Base-by-base conservation (phyloP, 2,329 filamentous ascomycete genomes). In the Aspergillus sergii region DNA sequence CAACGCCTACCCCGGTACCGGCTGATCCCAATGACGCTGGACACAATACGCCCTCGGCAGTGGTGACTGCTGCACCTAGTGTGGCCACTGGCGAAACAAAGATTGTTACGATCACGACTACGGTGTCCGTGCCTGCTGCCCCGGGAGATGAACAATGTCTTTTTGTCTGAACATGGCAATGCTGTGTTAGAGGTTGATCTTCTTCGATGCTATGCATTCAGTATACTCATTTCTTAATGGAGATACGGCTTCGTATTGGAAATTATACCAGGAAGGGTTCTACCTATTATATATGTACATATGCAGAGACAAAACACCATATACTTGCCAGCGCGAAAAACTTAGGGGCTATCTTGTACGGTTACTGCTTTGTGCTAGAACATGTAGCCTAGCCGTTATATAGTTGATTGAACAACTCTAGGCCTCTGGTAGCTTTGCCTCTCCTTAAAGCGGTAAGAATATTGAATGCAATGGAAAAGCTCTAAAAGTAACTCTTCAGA, bases 1-100 rank as follows among this genome's bases (percentile, higher is more conserved):
- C 66, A 2, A 62, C 64, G 1, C 61, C 66, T 36, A 64, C 65
- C 7, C n/a, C 23, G 6, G 21, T 56, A 8, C 10, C 19, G 6
- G 7, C 16, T 19, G 3, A 4, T 8, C 10, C 28, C 26, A 34
- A 23, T 9, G 8, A 41, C 39, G 8, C 16, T n/a, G 39, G 39
- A 41, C 39, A 8, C 11, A 0, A 11, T 26, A 26, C 45, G 4
- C 4, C 43, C 11, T 10, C 41, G 3, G 43, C 43, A 12, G 11
- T 46, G 12, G 45, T 48, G 4, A 48, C 45, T 26, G 21, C 21
- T 8, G 45, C 45, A 6, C 45, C 45, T 1, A 16, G 21, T 48
- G 12, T 28, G 21, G 21, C 16, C 23, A 23, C 45, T 21, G 50
- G n/a, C 8, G 28, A 21, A 2, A 16, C 16, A 2, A 53, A 32